phyloP scores from a whole-genome alignment of 352 stramenopile species.

The Hyaloperonospora brassicae region DNA sequence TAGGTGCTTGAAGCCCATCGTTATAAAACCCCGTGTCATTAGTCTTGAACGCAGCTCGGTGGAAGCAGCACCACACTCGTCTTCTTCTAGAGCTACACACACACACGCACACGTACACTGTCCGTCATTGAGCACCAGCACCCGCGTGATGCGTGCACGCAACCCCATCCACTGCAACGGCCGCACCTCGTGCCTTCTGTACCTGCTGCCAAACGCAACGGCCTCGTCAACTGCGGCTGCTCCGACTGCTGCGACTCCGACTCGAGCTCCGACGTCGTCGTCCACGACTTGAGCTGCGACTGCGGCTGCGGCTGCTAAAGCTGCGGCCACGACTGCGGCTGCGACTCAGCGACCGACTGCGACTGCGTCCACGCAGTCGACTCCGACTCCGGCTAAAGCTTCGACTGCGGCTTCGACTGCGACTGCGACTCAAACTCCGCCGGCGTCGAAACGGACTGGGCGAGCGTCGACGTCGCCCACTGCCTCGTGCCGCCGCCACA shows the following conservation, averaged over 20 bases:
- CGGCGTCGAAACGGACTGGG: slow-evolving; percentile 32
- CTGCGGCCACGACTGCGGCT: slow-evolving; percentile 20
- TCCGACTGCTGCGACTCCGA: slow-evolving; percentile 22
- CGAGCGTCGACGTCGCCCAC: slow-evolving; percentile 20
- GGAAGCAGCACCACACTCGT: too few relatives aligned
- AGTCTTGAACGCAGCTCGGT: too few relatives aligned
- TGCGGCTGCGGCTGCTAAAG: slow-evolving; percentile 29
- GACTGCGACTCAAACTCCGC: slow-evolving; percentile 23
- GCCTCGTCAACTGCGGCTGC: slow-evolving; percentile 20
- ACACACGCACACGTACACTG: too few relatives aligned
- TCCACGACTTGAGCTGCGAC: slow-evolving; percentile 10
- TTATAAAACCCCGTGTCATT: too few relatives aligned
- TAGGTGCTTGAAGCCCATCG: too few relatives aligned
- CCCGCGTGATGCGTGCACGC: too few relatives aligned
- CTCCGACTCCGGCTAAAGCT: slow-evolving; percentile 23
- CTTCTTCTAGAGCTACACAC: too few relatives aligned
- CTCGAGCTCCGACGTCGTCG: slow-evolving; percentile 27
- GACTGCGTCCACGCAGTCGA: slow-evolving; percentile 17
- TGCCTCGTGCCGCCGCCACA: slow-evolving; percentile 13
- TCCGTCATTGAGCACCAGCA: too few relatives aligned
- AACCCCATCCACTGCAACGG: background rate
- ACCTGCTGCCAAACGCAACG: background rate
- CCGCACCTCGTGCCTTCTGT: background rate
- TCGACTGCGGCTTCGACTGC: slow-evolving; percentile 23
- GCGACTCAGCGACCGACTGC: slow-evolving; percentile 23